Evolutionary conservation across 768 basidiomycete species (phyloP).

Genomic region (Gloeophyllum trabeum): DNA sequence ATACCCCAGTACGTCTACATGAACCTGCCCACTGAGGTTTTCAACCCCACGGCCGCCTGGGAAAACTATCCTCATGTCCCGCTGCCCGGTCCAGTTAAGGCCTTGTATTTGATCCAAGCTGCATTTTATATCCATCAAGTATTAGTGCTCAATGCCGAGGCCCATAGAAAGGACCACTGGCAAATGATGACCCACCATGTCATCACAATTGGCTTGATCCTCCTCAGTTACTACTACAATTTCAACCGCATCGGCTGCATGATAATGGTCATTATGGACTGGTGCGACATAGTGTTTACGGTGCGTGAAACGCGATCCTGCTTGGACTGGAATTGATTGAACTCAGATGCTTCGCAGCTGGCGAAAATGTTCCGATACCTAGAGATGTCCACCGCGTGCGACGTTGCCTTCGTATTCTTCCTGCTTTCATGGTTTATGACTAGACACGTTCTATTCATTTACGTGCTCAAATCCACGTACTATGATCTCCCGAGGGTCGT

Average conservation of each 20-base stretch:
- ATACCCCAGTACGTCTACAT: slow-evolving; percentile 66
- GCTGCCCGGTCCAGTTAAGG: slow-evolving; percentile 72
- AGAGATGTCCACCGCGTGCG: slow-evolving; percentile 47
- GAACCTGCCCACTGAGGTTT: slow-evolving; percentile 52
- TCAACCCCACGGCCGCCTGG: slow-evolving; percentile 66
- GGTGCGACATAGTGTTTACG: slow-evolving; percentile 85
- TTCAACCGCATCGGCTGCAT: slow-evolving; percentile 85
- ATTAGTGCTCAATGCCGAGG: slow-evolving; percentile 88
- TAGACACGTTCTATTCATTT: slow-evolving; percentile 71
- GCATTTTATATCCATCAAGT: slow-evolving; percentile 91
- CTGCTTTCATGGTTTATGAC: slow-evolving; percentile 87
- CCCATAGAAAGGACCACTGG: slow-evolving; percentile 79
- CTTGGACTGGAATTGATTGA: no score
- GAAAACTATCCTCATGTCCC: slow-evolving; percentile 72
- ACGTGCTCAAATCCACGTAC: slow-evolving; percentile 54
- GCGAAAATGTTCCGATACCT: slow-evolving; percentile 94
- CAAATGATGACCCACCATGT: slow-evolving; percentile 98
- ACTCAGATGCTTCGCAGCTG: slow-evolving; percentile 30
- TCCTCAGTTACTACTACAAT: slow-evolving; percentile 68
- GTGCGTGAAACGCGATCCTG: slow-evolving; percentile 35
- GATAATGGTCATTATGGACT: slow-evolving; percentile 90
- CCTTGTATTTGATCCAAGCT: slow-evolving; percentile 79
- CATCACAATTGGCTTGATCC: slow-evolving; percentile 75
- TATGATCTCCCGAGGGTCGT: slow-evolving; percentile 39
- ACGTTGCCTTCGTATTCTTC: slow-evolving; percentile 70